Percentiles rank a stretch among this genome's conserved stretches.
These are phyloP conservation scores for Tephrocybe sp. DNA, from an alignment of 768 basidiomycete genomes.

Conservation along the genomic window DNA sequence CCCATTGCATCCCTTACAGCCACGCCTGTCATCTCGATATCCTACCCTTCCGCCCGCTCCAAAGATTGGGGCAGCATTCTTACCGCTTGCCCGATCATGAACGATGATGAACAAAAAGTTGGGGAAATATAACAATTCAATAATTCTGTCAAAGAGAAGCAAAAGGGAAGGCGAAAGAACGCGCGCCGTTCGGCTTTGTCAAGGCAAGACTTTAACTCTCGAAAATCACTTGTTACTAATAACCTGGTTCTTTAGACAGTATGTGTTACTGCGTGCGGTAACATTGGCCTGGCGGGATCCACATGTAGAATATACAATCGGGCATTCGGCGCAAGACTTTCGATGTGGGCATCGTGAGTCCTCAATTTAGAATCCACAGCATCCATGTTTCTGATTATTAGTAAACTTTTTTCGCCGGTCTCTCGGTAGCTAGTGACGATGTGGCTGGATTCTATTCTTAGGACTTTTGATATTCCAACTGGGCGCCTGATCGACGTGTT, in stretches of 20 bases:
- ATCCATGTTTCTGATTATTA: neutral
- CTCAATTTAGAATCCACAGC: neutral
- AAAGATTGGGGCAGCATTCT: conserved; percentile 99
- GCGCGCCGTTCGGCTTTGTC: conserved; percentile 53
- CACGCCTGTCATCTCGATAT: conserved; percentile 73
- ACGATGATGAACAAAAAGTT: conserved; percentile 77
- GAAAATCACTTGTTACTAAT: neutral
- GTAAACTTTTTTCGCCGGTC: conserved; percentile 92
- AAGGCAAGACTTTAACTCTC: conserved; percentile 57
- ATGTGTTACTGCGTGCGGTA: conserved; percentile 92
- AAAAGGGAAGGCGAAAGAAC: conserved; percentile 49
- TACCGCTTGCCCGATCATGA: conserved; percentile 91
- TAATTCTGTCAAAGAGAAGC: conserved; percentile 46
- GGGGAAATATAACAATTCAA: conserved; percentile 68
- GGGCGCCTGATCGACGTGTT: conserved; percentile 93
- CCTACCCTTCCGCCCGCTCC: conserved; percentile 75
- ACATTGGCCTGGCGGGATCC: conserved; percentile 86
- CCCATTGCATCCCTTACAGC: conserved; percentile 83
- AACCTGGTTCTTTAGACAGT: conserved; percentile 52
- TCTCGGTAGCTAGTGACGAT: conserved; percentile 91
- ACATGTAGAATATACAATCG: conserved; percentile 98
- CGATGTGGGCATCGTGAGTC: conserved; percentile 76
- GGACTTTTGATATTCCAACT: conserved; percentile 95
- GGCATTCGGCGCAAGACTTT: conserved; percentile 84
- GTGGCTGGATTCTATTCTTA: conserved; percentile 87